Evolutionary conservation across 805 yeast species (phyloP).

Genomic region (Brettanomyces naardenensis): DNA sequence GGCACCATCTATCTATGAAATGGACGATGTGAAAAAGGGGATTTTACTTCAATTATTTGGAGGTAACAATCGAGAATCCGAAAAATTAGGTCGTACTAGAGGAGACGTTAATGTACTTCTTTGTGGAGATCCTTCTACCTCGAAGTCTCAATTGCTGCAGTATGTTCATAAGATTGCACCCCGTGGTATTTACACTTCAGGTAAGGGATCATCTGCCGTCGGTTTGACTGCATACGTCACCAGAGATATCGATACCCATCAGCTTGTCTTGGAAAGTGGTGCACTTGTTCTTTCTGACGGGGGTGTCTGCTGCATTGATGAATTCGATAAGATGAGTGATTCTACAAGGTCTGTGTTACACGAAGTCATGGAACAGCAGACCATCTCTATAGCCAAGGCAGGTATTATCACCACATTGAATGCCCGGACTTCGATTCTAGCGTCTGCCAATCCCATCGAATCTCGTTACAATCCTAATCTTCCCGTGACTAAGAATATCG

Average conservation of each 20-base stretch:
- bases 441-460: constrained; percentile 95
- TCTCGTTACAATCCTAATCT: constrained; percentile 91
- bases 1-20: constrained; percentile 95
- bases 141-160: constrained; percentile 89
- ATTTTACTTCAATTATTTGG: constrained; percentile 88
- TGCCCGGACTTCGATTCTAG: constrained; percentile 92
- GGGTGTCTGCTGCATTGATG: constrained; percentile 98
- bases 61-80: constrained; percentile 83
- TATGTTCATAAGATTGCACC: constrained; percentile 98
- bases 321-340: constrained; percentile 96
- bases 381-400: constrained; percentile 96
- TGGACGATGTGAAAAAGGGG: constrained; percentile 96
- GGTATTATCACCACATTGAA: constrained; percentile 95
- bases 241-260: constrained; percentile 88
- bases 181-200: constrained; percentile 95
- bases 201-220: constrained; percentile 98
- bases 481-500: constrained; percentile 93
- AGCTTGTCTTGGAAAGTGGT: constrained; percentile 89
- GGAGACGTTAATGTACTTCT: constrained; percentile 89
- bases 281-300: constrained; percentile 96
- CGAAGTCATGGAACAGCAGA: constrained; percentile 99
- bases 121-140: constrained; percentile 98
- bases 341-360: constrained; percentile 90
- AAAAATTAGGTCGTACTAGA: constrained; percentile 88
- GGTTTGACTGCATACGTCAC: constrained; percentile 97